phyloP scores from a whole-genome alignment of 768 basidiomycete species.

The Kwoniella dejecticola region DNA sequence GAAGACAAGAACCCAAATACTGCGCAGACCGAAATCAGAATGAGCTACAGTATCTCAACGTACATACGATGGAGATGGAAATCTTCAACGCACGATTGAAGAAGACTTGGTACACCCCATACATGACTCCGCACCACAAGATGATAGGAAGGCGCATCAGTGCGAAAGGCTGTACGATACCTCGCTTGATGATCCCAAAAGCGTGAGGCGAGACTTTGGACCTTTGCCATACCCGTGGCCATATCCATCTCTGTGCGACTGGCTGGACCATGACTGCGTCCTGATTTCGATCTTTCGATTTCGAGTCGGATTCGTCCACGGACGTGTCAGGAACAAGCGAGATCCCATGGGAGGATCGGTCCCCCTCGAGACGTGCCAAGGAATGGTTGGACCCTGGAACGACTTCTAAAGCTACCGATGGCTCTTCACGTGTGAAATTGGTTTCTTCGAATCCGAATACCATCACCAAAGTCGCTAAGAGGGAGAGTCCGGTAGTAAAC shows the following conservation, averaged over 20 bases:
- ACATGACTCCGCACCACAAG: slow-evolving; percentile 15
- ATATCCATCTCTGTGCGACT: background rate
- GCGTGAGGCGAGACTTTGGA: slow-evolving; percentile 4
- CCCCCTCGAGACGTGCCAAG: background rate
- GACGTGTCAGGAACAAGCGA: background rate
- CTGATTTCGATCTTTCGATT: background rate
- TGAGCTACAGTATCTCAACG: background rate
- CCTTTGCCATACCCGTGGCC: slow-evolving; percentile 6
- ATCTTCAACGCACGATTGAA: slow-evolving; percentile 23
- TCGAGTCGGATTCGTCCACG: background rate
- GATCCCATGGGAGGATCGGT: background rate
- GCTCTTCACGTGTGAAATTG: slow-evolving; percentile 9
- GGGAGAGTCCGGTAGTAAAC: slow-evolving; percentile 1
- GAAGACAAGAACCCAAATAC: slow-evolving; percentile 13
- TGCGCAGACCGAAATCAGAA: background rate
- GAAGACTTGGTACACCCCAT: slow-evolving; percentile 20
- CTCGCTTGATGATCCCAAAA: slow-evolving; percentile 8
- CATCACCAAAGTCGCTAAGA: background rate
- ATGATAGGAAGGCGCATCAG: slow-evolving; percentile 10
- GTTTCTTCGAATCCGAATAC: slow-evolving; percentile 28
- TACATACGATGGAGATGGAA: background rate
- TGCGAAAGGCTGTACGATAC: slow-evolving; percentile 12
- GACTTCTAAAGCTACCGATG: background rate
- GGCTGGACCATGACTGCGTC: background rate
- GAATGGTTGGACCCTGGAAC: background rate